phyloP scores from a whole-genome alignment of 805 yeast genomes.

The Candida sphagnicola region DNA sequence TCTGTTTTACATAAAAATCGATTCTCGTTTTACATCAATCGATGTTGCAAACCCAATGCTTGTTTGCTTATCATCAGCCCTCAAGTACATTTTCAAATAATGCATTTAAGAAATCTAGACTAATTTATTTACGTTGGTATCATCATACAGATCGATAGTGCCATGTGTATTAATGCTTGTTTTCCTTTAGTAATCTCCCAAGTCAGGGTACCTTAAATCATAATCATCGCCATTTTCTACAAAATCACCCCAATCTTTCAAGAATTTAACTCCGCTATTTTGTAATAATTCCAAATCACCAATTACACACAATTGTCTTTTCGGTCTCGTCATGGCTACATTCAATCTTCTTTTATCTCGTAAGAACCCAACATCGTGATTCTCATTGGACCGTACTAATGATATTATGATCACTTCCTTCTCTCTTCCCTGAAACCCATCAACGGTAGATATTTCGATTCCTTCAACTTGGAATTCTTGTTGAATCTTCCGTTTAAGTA shows the following conservation, averaged over 20 bases:
- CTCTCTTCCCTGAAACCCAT: slow-evolving; percentile 96
- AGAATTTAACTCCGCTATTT: slow-evolving; percentile 40
- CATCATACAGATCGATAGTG: no score
- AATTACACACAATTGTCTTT: slow-evolving; percentile 76
- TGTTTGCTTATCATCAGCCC: no score
- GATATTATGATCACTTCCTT: slow-evolving; percentile 81
- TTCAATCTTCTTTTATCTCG: slow-evolving; percentile 76
- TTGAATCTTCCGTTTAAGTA: slow-evolving; percentile 42
- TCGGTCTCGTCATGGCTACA: slow-evolving; percentile 91
- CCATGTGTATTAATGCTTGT: no score
- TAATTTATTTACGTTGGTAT: no score
- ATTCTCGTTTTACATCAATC: no score
- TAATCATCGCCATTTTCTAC: slow-evolving; percentile 48
- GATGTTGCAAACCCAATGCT: no score
- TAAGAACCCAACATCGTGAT: slow-evolving; percentile 74
- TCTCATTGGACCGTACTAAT: slow-evolving; percentile 75
- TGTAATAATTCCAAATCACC: slow-evolving; percentile 79
- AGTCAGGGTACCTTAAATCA: slow-evolving; percentile 62
- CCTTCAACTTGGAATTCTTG: slow-evolving; percentile 15
- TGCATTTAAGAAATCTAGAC: no score
- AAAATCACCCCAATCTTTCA: slow-evolving; percentile 66
- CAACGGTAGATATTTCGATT: slow-evolving; percentile 85
- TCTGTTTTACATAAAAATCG: no score
- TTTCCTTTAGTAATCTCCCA: slow-evolving; percentile 22
- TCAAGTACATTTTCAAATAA: no score